phyloP scores from a whole-genome alignment of 2,329 filamentous ascomycete genomes.

The Geoglossum cookeanum region DNA sequence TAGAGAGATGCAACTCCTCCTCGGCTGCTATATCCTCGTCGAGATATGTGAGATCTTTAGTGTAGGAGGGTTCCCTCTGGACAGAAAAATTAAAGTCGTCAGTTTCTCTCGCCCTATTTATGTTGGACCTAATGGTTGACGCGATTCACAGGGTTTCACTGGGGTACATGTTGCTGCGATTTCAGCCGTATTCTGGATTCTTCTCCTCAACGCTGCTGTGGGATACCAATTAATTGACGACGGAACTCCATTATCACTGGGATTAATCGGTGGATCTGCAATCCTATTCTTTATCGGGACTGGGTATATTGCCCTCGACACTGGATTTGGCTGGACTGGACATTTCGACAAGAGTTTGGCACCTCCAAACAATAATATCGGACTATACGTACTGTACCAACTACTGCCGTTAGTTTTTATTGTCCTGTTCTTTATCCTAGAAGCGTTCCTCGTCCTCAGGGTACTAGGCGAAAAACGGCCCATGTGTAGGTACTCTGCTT shows the following conservation, averaged over 20 bases:
- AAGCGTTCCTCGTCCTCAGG: constrained; percentile 63
- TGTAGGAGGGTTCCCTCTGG: constrained; percentile 68
- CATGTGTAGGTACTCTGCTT: constrained; percentile 41
- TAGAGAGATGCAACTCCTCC: no score
- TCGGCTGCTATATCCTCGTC: no score
- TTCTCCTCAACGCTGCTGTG: constrained; percentile 80
- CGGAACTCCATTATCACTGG: constrained; percentile 68
- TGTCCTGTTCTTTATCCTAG: constrained; percentile 70
- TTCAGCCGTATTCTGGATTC: constrained; percentile 69
- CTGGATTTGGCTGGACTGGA: constrained; percentile 67
- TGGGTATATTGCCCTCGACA: constrained; percentile 90
- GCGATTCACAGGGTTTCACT: constrained; percentile 49
- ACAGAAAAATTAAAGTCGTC: constrained; percentile 51
- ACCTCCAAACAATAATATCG: constrained; percentile 48
- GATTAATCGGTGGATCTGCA: constrained; percentile 53
- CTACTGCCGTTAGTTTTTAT: constrained; percentile 76
- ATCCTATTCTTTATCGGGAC: constrained; percentile 65
- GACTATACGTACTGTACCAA: constrained; percentile 87
- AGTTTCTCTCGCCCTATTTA: constrained; percentile 17
- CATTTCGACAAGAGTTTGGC: constrained; percentile 47
- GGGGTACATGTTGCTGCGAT: constrained; percentile 84
- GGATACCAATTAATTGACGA: constrained; percentile 91
- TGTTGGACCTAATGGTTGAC: background rate
- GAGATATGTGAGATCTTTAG: no score
- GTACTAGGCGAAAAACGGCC: constrained; percentile 76